Conservation (phyloP, 306 rosid species). For the Ziziphus jujuba region DNA sequence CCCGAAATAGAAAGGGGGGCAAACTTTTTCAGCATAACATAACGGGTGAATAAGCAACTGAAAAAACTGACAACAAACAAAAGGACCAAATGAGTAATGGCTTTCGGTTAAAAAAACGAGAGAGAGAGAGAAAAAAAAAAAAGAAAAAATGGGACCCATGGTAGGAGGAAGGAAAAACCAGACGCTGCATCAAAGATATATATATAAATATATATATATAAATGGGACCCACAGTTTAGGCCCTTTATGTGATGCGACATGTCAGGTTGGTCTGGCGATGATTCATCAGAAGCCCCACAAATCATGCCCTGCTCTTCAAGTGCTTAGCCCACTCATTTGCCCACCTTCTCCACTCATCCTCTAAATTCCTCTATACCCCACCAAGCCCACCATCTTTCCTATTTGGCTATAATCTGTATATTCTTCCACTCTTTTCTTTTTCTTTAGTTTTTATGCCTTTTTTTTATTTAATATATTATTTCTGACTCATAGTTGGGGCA, state of each 20-base stretch:
- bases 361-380: conserved; percentile 8
- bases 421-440: conserved; percentile 9
- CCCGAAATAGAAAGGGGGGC: conserved; percentile 23
- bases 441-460: no score
- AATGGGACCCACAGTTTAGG: neutral
- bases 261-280: conserved; percentile 38
- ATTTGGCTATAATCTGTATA: conserved; percentile 8
- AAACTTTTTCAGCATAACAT: neutral
- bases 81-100: neutral
- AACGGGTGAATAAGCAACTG: conserved; percentile 33
- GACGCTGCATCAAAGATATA: conserved; percentile 12
- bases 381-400: conserved; percentile 15
- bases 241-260: conserved; percentile 39
- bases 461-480: conserved; percentile 21
- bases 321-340: conserved; percentile 60
- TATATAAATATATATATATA: no score
- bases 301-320: conserved; percentile 22
- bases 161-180: conserved; percentile 25
- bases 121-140: no score
- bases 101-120: conserved; percentile 8
- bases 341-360: conserved; percentile 45
- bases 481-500: conserved; percentile 2
- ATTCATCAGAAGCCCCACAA: conserved; percentile 61
- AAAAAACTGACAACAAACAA: conserved; percentile 37
- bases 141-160: conserved; percentile 27